phyloP scores from a whole-genome alignment of 805 yeast genomes.

The Naumovozyma baii region DNA sequence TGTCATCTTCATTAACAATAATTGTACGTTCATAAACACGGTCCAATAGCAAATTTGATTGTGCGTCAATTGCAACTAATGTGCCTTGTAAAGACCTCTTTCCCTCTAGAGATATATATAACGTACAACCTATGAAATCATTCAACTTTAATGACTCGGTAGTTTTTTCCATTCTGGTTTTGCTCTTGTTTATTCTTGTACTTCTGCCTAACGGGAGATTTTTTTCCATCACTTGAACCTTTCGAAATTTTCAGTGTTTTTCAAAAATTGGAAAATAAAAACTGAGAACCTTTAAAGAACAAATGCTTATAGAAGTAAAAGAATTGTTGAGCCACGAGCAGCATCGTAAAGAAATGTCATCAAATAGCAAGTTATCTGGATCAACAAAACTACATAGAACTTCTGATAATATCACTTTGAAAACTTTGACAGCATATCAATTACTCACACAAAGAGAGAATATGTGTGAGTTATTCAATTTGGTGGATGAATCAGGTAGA shows the following conservation, averaged over 20 bases:
- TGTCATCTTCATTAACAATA: background rate
- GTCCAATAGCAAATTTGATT: conserved; percentile 34
- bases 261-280: background rate
- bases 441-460: conserved; percentile 22
- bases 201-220: background rate
- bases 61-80: conserved; percentile 37
- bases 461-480: conserved; percentile 23
- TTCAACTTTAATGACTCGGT: conserved; percentile 4
- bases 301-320: too few species aligned
- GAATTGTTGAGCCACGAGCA: too few species aligned
- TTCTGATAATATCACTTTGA: conserved; percentile 20
- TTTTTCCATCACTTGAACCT: background rate
- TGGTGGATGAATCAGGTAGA: conserved; percentile 17
- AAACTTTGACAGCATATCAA: conserved; percentile 26
- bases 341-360: too few species aligned
- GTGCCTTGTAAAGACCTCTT: conserved; percentile 31
- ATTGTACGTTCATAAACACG: conserved; percentile 29
- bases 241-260: background rate
- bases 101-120: conserved; percentile 31
- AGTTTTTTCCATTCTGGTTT: background rate
- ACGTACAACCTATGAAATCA: conserved; percentile 26
- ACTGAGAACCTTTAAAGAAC: too few species aligned
- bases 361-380: too few species aligned
- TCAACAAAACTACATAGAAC: background rate
- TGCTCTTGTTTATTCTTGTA: conserved; percentile 6